Evolutionary conservation across 768 basidiomycete genomes (phyloP).

Genomic region (Lanmaoa rubissima): DNA sequence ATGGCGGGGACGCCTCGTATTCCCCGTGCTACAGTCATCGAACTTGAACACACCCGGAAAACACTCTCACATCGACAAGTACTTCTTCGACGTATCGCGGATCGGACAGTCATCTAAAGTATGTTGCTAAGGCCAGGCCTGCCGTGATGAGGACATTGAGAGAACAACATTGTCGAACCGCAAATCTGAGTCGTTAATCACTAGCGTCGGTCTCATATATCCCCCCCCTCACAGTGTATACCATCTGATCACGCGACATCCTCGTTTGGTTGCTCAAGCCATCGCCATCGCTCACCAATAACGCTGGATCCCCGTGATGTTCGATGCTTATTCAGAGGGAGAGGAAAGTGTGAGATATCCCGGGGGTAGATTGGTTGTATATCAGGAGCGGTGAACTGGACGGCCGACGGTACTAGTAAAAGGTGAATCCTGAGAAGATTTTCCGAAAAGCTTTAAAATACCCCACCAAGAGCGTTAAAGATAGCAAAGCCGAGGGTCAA

Average conservation of each 20-base stretch:
- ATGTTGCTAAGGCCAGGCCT: neutral
- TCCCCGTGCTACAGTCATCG: neutral
- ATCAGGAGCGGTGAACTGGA: neutral
- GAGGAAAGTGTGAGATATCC: too few species aligned
- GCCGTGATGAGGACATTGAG: neutral
- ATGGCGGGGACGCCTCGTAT: neutral
- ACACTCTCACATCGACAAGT: neutral
- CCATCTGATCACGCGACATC: neutral
- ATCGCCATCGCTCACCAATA: neutral
- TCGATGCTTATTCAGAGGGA: neutral
- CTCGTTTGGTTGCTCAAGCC: neutral
- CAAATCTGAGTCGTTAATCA: neutral
- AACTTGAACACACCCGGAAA: neutral
- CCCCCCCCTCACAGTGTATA: neutral
- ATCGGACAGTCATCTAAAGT: neutral
- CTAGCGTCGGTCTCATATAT: too few species aligned
- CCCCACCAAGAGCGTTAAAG: neutral
- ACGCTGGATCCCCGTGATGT: neutral
- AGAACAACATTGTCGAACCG: neutral
- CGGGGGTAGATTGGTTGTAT: neutral
- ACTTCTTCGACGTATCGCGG: neutral
- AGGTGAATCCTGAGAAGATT: neutral
- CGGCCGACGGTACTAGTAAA: neutral
- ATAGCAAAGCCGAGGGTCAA: neutral
- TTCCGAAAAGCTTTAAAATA: neutral